phyloP scores from a whole-genome alignment of 2,329 filamentous ascomycete genomes.

The Dactylellina sp. region DNA sequence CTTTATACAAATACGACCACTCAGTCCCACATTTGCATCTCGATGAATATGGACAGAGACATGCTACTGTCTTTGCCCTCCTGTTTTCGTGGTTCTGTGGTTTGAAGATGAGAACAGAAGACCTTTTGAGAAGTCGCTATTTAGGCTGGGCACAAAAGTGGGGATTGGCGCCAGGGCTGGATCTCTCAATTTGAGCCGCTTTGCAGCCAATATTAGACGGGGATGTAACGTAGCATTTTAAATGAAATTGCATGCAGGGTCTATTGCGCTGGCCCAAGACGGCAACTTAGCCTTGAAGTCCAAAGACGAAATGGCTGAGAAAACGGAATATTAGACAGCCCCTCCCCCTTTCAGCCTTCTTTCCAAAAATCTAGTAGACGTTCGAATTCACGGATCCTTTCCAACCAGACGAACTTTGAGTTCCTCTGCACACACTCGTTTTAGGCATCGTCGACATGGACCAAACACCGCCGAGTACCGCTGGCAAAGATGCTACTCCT shows the following conservation, averaged over 20 bases:
- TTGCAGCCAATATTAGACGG: constrained; percentile 18
- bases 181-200: constrained; percentile 14
- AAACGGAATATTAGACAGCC: constrained; percentile 9
- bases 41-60: too few species aligned
- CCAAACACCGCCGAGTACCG: constrained; percentile 33
- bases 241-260: constrained; percentile 42
- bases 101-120: not conserved
- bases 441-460: constrained; percentile 29
- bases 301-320: constrained; percentile 14
- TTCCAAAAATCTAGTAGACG: not conserved
- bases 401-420: too few species aligned
- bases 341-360: constrained; percentile 24
- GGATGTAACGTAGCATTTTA: constrained; percentile 46
- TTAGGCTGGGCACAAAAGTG: not conserved
- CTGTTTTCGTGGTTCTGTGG: not conserved
- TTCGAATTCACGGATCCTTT: not conserved
- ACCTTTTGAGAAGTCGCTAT: not conserved
- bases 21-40: too few species aligned
- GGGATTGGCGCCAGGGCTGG: constrained; percentile 1
- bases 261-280: constrained; percentile 28
- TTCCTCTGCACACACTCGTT: not conserved
- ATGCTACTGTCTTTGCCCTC: not conserved
- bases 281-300: constrained; percentile 2
- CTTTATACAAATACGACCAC: not conserved
- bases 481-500: constrained; percentile 14